Conservation (phyloP, 228 moss, liverwort and hornwort genomes). For the Sphagnum magellanicum region DNA sequence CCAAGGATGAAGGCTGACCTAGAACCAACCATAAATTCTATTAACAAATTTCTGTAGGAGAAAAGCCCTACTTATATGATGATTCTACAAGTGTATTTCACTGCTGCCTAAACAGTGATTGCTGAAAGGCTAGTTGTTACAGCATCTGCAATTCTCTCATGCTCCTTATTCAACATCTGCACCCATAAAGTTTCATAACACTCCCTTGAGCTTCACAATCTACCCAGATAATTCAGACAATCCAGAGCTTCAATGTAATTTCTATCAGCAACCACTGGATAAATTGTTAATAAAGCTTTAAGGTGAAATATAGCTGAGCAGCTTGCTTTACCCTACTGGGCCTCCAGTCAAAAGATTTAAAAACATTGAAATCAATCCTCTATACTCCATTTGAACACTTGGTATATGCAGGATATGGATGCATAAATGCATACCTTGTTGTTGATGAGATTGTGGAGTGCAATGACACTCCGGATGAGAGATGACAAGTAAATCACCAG, state of each 20-base stretch:
- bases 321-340: too few species aligned
- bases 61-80: conserved; percentile 6
- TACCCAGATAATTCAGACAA: not conserved
- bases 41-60: not conserved
- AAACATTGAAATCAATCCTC: too few species aligned
- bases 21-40: too few species aligned
- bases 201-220: not conserved
- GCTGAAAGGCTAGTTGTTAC: conserved; percentile 75
- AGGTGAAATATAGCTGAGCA: not conserved
- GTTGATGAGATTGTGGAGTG: conserved; percentile 97
- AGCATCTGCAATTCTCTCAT: conserved; percentile 94
- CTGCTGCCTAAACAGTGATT: conserved; percentile 54
- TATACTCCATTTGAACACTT: too few species aligned
- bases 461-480: conserved; percentile 93
- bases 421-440: conserved; percentile 58
- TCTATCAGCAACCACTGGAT: not conserved
- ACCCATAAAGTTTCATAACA: conserved; percentile 5
- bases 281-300: not conserved
- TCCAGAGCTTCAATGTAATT: not conserved
- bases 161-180: conserved; percentile 99
- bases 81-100: conserved; percentile 8
- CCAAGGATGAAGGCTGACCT: too few species aligned
- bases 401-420: too few species aligned
- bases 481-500: conserved; percentile 96
- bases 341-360: too few species aligned